Percentiles rank a stretch among this genome's conserved stretches.
Evolutionary conservation across 805 yeast species (phyloP).

Genomic region (Clavispora phyllophila): DNA sequence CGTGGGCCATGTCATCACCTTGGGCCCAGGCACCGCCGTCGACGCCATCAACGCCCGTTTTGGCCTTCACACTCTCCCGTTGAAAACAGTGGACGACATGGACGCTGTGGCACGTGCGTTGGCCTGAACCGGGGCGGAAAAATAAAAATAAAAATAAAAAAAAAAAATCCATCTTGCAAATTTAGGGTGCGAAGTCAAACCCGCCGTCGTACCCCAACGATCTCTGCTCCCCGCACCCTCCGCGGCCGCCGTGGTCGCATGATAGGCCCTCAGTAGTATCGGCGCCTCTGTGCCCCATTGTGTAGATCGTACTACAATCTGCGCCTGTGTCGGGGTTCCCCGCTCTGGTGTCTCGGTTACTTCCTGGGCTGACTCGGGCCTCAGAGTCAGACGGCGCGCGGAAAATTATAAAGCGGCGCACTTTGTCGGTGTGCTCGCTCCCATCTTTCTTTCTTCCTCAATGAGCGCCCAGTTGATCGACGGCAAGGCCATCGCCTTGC

Average conservation of each 20-base stretch:
- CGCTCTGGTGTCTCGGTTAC: no score
- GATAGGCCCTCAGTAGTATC: no score
- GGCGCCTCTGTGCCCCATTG: no score
- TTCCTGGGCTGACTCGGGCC: constrained; percentile 7
- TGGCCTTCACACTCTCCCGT: constrained; percentile 7
- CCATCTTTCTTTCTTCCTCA: constrained; percentile 1
- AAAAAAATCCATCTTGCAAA: no score
- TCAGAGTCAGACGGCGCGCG: constrained; percentile 5
- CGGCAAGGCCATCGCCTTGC: constrained; percentile 41
- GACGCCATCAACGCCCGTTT: constrained; percentile 17
- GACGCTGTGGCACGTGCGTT: not conserved
- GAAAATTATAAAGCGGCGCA: constrained; percentile 1
- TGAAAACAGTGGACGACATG: constrained; percentile 10
- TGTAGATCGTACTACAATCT: no score
- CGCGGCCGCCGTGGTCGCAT: no score
- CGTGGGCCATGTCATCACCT: constrained; percentile 20
- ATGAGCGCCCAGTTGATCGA: constrained; percentile 37
- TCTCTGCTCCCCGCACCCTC: no score
- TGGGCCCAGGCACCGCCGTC: constrained; percentile 39
- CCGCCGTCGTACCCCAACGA: not conserved
- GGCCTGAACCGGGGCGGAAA: not conserved
- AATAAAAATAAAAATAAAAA: not conserved
- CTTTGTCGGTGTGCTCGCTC: not conserved
- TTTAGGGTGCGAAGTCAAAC: not conserved
- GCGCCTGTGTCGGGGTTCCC: no score